Evolutionary conservation across 495 filamentous ascomycete genomes (phyloP).

Genomic region (Daldinia grandis): DNA sequence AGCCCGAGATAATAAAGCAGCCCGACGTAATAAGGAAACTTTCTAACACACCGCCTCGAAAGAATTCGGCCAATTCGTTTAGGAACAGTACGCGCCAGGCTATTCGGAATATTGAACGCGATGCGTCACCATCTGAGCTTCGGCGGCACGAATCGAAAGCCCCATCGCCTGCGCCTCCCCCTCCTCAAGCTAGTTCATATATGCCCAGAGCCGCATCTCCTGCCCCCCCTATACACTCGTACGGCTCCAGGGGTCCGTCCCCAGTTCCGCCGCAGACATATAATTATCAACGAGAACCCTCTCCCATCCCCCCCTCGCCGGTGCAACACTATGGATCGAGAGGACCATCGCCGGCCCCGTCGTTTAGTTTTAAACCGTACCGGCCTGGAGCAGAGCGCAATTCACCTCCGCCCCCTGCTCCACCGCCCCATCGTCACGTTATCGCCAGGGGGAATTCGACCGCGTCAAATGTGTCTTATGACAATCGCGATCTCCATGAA

Average conservation of each 20-base stretch:
- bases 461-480: slow-evolving; percentile 48
- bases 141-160: slow-evolving; percentile 45
- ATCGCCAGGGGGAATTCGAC: slow-evolving; percentile 42
- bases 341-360: slow-evolving; percentile 53
- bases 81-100: slow-evolving; percentile 36
- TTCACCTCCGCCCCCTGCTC: slow-evolving; percentile 61
- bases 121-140: slow-evolving; percentile 41
- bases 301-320: slow-evolving; percentile 40
- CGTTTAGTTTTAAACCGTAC: slow-evolving; percentile 54
- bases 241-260: slow-evolving; percentile 38
- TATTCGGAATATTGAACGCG: slow-evolving; percentile 27
- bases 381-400: slow-evolving; percentile 49
- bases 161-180: slow-evolving; percentile 45
- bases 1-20: slow-evolving; percentile 53
- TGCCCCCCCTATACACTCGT: slow-evolving; percentile 37
- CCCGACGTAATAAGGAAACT: slow-evolving; percentile 53
- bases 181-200: slow-evolving; percentile 29
- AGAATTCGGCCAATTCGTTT: slow-evolving; percentile 48
- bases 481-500: slow-evolving; percentile 39
- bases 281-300: slow-evolving; percentile 29
- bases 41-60: slow-evolving; percentile 49
- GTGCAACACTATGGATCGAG: slow-evolving; percentile 37
- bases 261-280: slow-evolving; percentile 43
- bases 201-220: slow-evolving; percentile 50
- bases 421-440: slow-evolving; percentile 61